Base-by-base conservation (phyloP, 2,329 filamentous ascomycete species). In the Pochonia chlamydosporia region DNA sequence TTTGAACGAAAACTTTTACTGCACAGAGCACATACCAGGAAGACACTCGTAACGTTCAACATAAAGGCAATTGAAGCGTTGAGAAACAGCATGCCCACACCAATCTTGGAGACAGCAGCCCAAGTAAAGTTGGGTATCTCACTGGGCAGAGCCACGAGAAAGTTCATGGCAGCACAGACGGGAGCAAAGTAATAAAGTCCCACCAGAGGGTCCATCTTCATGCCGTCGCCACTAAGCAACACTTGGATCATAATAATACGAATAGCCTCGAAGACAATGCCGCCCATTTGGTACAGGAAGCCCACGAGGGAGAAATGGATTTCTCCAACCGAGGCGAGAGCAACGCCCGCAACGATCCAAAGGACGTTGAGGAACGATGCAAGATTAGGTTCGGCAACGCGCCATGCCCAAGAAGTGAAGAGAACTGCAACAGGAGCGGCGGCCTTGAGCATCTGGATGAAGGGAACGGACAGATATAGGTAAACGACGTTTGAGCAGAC, bases 141-240 rank as follows among this genome's bases (percentile, higher is more conserved):
- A n/a, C 81, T 72, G 55, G 86, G 72, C 49, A 88, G 63, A 51
- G 85, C 81, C 28, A 89, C 81, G 31, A 85, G 56, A 47, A 85
- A 72, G 69, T 95, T 95, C 82, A 90, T 89, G 58, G 84, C 67
- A 42, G 87, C 86, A 67, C 89, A 95, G 42, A 89, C 83, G 5
- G 89, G 89, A 1, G 89, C 89, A 62, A 89, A 95, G 74, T 95
- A 95, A 76, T 95, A 95, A 20, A 95, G 78, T 26, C 87, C 89
- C 52, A 93, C 88, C 30, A 95, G 77, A 30, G 89, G 88, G 61
- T 93, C 87, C 89, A 95, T 93, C 73, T 88, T 89, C 71, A 87
- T 65, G 39, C 89, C 87, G 43, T 85, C 78, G 28, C 78, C 83
- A 61, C 82, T 87, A 44, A 95, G 79, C 57, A 95, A 75, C 50